Percentiles rank a stretch among this genome's conserved stretches.
These are phyloP conservation scores for Pavlovales sp. DNA, from an alignment of 208 protist genomes.

Conservation along the genomic window DNA sequence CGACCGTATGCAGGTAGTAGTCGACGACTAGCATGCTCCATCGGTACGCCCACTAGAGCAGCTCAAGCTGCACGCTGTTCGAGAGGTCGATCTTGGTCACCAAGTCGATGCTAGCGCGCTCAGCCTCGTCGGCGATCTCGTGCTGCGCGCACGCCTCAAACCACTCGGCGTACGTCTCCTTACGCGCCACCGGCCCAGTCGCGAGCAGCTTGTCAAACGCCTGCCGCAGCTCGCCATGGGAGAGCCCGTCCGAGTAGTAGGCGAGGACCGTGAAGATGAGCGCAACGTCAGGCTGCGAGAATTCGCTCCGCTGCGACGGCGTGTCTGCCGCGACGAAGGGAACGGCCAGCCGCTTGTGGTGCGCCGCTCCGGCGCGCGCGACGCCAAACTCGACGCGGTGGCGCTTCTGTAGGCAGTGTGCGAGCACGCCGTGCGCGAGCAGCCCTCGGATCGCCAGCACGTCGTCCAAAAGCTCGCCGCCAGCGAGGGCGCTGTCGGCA, in stretches of 20 bases:
- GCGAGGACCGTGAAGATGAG: constrained; percentile 51
- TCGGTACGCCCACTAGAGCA: constrained; percentile 14
- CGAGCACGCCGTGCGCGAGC: constrained; percentile 28
- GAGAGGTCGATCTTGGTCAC: constrained; percentile 32
- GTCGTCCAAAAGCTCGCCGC: no score
- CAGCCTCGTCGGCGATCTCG: not conserved
- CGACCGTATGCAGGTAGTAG: constrained; percentile 37
- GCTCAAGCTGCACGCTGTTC: not conserved
- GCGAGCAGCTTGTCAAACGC: constrained; percentile 30
- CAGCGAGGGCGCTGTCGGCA: no score
- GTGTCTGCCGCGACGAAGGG: constrained; percentile 54
- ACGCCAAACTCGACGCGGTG: constrained; percentile 46
- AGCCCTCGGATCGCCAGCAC: constrained; percentile 42
- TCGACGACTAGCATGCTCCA: constrained; percentile 20
- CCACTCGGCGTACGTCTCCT: constrained; percentile 34
- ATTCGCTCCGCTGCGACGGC: constrained; percentile 51
- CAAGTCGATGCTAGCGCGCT: not conserved
- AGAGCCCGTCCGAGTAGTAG: constrained; percentile 52
- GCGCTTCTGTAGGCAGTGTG: constrained; percentile 36
- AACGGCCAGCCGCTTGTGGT: constrained; percentile 46
- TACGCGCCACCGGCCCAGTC: constrained; percentile 1
- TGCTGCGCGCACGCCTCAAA: not conserved
- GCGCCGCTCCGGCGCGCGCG: not conserved
- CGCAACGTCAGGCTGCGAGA: constrained; percentile 42
- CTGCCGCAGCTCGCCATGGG: constrained; percentile 1